Conservation (phyloP, 1,139 yeast genomes). For the Sugiyamaella xylanicola region DNA sequence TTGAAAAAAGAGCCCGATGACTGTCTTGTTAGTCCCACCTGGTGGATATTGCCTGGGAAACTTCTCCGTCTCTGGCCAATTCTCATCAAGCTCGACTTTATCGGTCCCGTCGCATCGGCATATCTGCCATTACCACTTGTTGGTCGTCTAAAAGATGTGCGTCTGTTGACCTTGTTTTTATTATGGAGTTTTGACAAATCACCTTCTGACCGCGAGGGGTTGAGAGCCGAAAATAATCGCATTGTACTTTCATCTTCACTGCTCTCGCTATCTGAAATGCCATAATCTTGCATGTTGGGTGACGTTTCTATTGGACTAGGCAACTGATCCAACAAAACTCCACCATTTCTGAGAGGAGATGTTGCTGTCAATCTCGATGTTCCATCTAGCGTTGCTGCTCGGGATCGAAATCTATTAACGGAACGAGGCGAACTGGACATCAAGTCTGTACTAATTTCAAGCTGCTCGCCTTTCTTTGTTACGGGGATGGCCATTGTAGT, state of each 20-base stretch:
- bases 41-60: constrained; percentile 22
- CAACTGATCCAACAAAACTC: constrained; percentile 15
- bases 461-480: constrained; percentile 73
- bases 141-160: constrained; percentile 30
- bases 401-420: constrained; percentile 19
- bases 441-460: constrained; percentile 62
- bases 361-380: constrained; percentile 28
- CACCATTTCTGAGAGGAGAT: constrained; percentile 19
- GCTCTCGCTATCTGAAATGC: constrained; percentile 25
- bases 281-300: constrained; percentile 16
- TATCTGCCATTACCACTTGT: constrained; percentile 32
- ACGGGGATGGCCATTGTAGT: constrained; percentile 85
- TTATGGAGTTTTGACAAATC: constrained; percentile 14
- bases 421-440: constrained; percentile 17
- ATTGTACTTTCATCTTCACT: constrained; percentile 37
- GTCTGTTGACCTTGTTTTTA: constrained; percentile 16
- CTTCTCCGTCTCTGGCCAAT: constrained; percentile 35
- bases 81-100: constrained; percentile 28
- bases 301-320: constrained; percentile 20
- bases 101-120: constrained; percentile 29
- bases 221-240: constrained; percentile 33
- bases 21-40: constrained; percentile 17
- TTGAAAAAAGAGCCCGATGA: constrained; percentile 12
- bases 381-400: constrained; percentile 27
- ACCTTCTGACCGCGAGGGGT: constrained; percentile 23